These are phyloP conservation scores for Syzygium aromaticum DNA, from an alignment of 345 rosid species.

Conservation along the genomic window DNA sequence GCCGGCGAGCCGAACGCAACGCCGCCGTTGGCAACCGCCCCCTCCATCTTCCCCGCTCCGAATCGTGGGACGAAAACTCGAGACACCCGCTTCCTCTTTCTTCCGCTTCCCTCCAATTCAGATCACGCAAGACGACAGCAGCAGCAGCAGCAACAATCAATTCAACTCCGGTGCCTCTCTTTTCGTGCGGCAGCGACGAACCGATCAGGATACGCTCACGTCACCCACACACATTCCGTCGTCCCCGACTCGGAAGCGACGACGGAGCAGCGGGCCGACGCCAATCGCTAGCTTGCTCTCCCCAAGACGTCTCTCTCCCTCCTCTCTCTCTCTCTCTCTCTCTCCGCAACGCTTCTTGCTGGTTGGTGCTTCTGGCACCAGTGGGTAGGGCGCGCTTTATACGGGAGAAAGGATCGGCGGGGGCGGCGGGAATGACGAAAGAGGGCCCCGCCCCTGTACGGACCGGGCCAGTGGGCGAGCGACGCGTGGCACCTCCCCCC, in stretches of 20 bases:
- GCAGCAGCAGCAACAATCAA: background rate
- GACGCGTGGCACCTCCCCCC: background rate
- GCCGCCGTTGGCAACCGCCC: constrained; percentile 5
- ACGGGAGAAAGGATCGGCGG: background rate
- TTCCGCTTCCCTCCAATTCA: background rate
- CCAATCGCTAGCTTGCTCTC: background rate
- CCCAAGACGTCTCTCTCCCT: background rate
- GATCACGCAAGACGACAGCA: background rate
- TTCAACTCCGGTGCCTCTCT: background rate
- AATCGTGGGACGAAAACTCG: background rate
- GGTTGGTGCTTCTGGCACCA: background rate
- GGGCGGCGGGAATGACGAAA: background rate
- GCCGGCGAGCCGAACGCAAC: constrained; percentile 11
- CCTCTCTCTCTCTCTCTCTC: background rate
- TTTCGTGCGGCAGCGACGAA: background rate
- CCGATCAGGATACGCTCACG: background rate
- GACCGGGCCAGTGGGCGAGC: background rate
- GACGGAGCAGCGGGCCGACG: background rate
- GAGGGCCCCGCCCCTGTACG: background rate
- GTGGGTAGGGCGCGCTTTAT: background rate
- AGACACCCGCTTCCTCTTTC: too few species aligned
- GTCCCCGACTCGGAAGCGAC: too few species aligned
- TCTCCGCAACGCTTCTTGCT: background rate
- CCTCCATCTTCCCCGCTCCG: background rate
- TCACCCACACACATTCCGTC: too few species aligned